Evolutionary conservation across 371 early-diverging fungal species (phyloP).

Genomic region (Lichtheimia hyalospora): DNA sequence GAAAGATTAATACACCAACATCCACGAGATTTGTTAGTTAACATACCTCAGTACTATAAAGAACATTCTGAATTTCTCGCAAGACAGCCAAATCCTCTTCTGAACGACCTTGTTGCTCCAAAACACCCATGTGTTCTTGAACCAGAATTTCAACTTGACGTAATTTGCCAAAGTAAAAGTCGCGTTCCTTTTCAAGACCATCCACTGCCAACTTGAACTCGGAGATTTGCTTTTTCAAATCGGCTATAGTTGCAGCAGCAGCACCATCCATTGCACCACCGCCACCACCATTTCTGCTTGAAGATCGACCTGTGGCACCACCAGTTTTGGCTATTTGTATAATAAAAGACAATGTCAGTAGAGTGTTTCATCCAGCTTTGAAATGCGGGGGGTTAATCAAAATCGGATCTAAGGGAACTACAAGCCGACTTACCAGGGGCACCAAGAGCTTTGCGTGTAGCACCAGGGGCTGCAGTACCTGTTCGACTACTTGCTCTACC

Average conservation of each 20-base stretch:
- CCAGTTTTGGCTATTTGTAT: no score
- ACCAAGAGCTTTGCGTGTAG: slow-evolving; percentile 16
- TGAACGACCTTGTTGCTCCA: slow-evolving; percentile 26
- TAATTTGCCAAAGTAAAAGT: slow-evolving; percentile 92
- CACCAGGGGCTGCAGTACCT: slow-evolving; percentile 12
- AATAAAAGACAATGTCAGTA: no score
- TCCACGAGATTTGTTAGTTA: not conserved
- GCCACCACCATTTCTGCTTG: slow-evolving; percentile 14
- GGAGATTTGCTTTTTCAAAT: slow-evolving; percentile 66
- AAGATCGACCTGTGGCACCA: no score
- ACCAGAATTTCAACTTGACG: slow-evolving; percentile 89
- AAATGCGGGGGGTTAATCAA: slow-evolving; percentile 1
- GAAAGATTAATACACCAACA: not conserved
- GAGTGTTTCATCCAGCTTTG: no score
- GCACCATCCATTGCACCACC: slow-evolving; percentile 14
- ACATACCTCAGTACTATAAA: slow-evolving; percentile 79
- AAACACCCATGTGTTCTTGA: slow-evolving; percentile 63
- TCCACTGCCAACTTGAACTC: slow-evolving; percentile 78
- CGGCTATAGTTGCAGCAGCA: slow-evolving; percentile 50
- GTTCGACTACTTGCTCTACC: slow-evolving; percentile 19
- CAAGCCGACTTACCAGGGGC: no score
- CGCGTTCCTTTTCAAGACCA: slow-evolving; percentile 90
- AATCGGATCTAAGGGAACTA: no score
- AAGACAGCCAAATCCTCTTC: slow-evolving; percentile 35
- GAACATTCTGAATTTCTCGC: slow-evolving; percentile 75